Evolutionary conservation across 2,329 filamentous ascomycete species (phyloP), one percentile per base, ranked within the genome.

Genomic region (Pezizomycotina sp.): DNA sequence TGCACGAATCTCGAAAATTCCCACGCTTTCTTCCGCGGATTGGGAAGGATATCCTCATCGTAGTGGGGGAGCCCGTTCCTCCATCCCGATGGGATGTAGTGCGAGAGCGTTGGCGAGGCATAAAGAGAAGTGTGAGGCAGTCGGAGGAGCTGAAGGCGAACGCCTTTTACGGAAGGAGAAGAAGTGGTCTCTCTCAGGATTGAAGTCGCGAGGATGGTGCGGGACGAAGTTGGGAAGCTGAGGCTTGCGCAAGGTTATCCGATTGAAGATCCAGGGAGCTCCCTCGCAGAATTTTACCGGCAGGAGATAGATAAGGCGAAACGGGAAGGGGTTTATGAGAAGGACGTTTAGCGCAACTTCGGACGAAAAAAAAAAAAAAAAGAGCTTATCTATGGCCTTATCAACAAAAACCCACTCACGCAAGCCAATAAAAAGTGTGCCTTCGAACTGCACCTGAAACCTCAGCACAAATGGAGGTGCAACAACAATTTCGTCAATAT

Each of bases 21-120:
- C 89, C 86, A 1, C 71, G 81, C 8, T 89, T 81, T 52, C 50
- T 92, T 9, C 89, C 89, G 1, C 69, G 86, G 3, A 59, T 72
- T 7, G 73, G 77, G 33, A 76, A 80, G 48, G 66, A 65, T 5
- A 63, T 92, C 32, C 69, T 64, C 30, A 64, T 92, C 32, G 74
- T 73, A 2, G 84, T 92, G 55, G 89, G 89, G 14, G 73, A 86
- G 39, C 69, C 69, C 10, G 64, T 91, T 1, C 75, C 91, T 51
- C 65, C 67, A 1, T 79, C 89, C 39, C 62, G 61, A 12, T 64
- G 74, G 1, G 81, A 78, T 3, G 78, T 81, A 42, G 60, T 91
- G 53, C 67, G 86, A 40, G 60, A 61, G 20, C 65, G 69, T 35
- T 98, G 89, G 89, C 68, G 68, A 50, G 64, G 66, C 37, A 58